A percentile compares a stretch with the other conserved stretches of the same genome.
phyloP scores from a whole-genome alignment of 176 grass and related monocot genomes.

The Saccharum officinarum region DNA sequence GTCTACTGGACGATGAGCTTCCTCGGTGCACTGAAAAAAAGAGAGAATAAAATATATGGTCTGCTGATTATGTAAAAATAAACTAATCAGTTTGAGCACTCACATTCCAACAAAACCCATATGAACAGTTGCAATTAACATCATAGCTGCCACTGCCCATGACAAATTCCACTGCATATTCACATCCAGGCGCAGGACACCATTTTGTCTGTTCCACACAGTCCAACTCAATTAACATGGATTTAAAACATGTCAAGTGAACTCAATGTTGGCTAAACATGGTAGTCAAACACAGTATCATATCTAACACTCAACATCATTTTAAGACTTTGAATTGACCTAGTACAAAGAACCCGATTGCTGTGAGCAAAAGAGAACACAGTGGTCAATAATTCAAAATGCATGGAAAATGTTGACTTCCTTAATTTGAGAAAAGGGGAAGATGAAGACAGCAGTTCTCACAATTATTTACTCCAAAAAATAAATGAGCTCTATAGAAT shows the following conservation, averaged over 20 bases:
- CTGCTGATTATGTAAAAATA: constrained; percentile 19
- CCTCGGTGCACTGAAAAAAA: constrained; percentile 81
- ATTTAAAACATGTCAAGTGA: constrained; percentile 3
- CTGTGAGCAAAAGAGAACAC: not conserved
- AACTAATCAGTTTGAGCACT: constrained; percentile 30
- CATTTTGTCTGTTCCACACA: constrained; percentile 86
- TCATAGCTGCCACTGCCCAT: constrained; percentile 95
- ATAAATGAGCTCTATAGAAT: not conserved
- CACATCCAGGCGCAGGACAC: constrained; percentile 99
- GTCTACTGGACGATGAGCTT: constrained; percentile 98
- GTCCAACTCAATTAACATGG: constrained; percentile 32
- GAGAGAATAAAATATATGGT: constrained; percentile 28
- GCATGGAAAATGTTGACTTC: not conserved
- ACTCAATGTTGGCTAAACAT: constrained; percentile 25
- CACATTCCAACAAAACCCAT: constrained; percentile 97
- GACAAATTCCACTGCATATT: constrained; percentile 92
- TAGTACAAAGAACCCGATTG: not conserved
- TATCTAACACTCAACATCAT: constrained; percentile 20
- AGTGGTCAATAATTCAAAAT: constrained; percentile 1
- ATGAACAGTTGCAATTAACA: constrained; percentile 90
- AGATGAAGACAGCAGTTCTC: not conserved
- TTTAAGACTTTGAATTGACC: not conserved
- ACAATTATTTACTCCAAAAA: not conserved
- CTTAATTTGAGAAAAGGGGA: not conserved
- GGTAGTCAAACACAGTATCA: not conserved